A percentile compares a stretch with the other conserved stretches of the same genome.
These are phyloP conservation scores for Backusella circina DNA, from an alignment of 192 early-diverging fungal genomes.

Conservation along the genomic window DNA sequence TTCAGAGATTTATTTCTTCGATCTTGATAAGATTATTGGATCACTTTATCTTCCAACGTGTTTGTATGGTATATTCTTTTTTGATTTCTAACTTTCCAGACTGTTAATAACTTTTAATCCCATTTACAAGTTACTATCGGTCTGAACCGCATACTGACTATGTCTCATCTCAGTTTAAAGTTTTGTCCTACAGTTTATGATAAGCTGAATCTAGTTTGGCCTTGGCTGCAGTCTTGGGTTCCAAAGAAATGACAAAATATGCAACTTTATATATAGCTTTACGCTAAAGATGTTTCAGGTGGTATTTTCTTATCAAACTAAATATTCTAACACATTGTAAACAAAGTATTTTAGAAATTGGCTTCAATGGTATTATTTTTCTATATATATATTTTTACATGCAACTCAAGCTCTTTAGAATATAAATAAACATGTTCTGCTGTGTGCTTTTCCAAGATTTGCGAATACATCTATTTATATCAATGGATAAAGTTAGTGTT, in stretches of 20 bases:
- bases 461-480: background rate
- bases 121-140: background rate
- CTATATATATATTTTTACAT: background rate
- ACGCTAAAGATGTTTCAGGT: background rate
- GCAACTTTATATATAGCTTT: background rate
- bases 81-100: background rate
- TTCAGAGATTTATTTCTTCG: background rate
- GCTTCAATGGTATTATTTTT: background rate
- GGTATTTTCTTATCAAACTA: too few relatives aligned
- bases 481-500: background rate
- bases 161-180: background rate
- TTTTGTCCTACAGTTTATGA: background rate
- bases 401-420: background rate
- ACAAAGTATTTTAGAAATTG: background rate
- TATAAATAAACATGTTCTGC: background rate
- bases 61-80: background rate
- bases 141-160: background rate
- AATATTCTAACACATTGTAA: background rate
- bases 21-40: background rate
- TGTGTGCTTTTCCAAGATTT: background rate
- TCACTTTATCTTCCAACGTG: background rate
- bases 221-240: background rate
- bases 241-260: background rate
- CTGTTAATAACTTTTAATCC: background rate
- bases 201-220: background rate